Evolutionary conservation across 1,284 basidiomycete species (phyloP).

Genomic region (Stygiomarasmius scandens): DNA sequence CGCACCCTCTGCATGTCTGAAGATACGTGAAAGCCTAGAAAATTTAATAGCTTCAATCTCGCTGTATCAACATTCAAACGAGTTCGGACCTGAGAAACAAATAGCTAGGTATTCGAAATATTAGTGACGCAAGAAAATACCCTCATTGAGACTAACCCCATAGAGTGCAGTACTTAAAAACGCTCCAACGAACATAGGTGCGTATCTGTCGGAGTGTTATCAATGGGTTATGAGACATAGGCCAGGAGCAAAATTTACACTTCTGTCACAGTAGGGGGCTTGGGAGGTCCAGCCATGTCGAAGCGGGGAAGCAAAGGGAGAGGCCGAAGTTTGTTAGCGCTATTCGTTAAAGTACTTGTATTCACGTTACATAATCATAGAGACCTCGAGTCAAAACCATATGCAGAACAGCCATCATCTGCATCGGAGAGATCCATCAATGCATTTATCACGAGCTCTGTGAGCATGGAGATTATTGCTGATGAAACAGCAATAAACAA

Average conservation of each 20-base stretch:
- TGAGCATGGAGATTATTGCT: too few species aligned
- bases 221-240: background rate
- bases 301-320: background rate
- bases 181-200: constrained; percentile 8
- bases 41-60: background rate
- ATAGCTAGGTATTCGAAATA: constrained; percentile 19
- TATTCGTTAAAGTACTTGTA: background rate
- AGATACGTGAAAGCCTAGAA: constrained; percentile 30
- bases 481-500: too few species aligned
- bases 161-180: constrained; percentile 19
- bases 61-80: too few species aligned
- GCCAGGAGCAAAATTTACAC: background rate
- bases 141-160: constrained; percentile 24
- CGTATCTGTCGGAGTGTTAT: background rate
- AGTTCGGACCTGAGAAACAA: constrained; percentile 25
- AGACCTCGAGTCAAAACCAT: too few species aligned
- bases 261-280: background rate
- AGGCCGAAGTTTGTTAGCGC: background rate
- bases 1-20: constrained; percentile 28
- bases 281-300: background rate
- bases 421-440: too few species aligned
- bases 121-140: background rate
- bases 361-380: too few species aligned
- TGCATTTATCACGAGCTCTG: too few species aligned
- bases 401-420: too few species aligned